phyloP scores from a whole-genome alignment of 805 yeast species.

The Osmozyma mogii region DNA sequence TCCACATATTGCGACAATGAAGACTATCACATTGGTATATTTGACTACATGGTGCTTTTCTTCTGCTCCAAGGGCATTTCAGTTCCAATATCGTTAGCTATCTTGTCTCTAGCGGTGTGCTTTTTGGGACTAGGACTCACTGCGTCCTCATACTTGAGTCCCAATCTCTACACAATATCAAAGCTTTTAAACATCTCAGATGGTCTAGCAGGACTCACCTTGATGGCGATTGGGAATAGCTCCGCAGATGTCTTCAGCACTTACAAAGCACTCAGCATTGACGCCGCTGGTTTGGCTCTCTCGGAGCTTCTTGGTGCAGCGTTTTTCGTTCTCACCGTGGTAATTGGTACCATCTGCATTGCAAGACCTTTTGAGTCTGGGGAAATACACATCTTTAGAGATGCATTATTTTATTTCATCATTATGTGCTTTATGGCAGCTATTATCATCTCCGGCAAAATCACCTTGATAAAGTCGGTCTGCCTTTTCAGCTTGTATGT shows the following conservation, averaged over 20 bases:
- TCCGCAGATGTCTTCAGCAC: conserved; percentile 86
- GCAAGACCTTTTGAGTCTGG: conserved; percentile 56
- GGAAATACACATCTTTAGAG: conserved; percentile 47
- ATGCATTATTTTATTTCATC: conserved; percentile 46
- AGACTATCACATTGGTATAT: conserved; percentile 21
- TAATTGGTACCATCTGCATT: conserved; percentile 72
- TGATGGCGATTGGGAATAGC: conserved; percentile 88
- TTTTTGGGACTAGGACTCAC: conserved; percentile 66
- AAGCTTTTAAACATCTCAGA: conserved; percentile 57
- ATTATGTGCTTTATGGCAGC: conserved; percentile 43
- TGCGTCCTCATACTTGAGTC: conserved; percentile 77
- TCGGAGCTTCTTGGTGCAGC: conserved; percentile 93
- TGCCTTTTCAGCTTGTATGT: conserved; percentile 50
- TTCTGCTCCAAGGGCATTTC: conserved; percentile 17
- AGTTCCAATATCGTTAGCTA: conserved; percentile 11
- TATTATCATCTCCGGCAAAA: conserved; percentile 47
- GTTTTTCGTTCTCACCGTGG: conserved; percentile 69
- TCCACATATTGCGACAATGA: conserved; percentile 22
- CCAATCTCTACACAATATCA: conserved; percentile 66
- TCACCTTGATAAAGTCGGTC: conserved; percentile 50
- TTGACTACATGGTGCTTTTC: conserved; percentile 31
- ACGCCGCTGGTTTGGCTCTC: conserved; percentile 70
- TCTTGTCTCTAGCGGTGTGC: conserved; percentile 27
- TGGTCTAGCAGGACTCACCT: conserved; percentile 75
- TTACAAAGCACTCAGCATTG: conserved; percentile 67